A percentile compares a stretch with the other conserved stretches of the same genome.
phyloP scores from a whole-genome alignment of 768 basidiomycete genomes.

The Pleurotus sapidus region DNA sequence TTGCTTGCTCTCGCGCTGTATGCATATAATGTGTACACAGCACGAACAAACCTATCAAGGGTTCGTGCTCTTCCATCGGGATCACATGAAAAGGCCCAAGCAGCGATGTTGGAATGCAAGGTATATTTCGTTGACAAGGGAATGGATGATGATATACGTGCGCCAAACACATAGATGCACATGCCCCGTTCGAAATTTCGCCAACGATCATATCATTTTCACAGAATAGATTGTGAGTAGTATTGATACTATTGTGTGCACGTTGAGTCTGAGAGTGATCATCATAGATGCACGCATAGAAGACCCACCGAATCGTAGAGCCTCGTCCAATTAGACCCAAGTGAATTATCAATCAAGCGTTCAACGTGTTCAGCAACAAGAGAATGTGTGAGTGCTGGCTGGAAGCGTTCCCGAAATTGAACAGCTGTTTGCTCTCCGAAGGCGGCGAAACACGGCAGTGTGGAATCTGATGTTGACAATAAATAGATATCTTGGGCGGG shows the following conservation, averaged over 20 bases:
- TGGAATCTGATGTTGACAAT: constrained; percentile 59
- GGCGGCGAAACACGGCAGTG: constrained; percentile 85
- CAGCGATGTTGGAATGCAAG: too few relatives aligned
- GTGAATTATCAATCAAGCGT: constrained; percentile 81
- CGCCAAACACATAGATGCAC: not conserved
- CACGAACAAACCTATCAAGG: too few relatives aligned
- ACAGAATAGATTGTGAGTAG: constrained; percentile 86
- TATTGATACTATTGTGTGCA: constrained; percentile 72
- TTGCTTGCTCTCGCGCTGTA: not conserved
- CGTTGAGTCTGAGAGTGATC: not conserved
- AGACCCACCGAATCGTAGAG: constrained; percentile 87
- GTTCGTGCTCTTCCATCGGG: too few relatives aligned
- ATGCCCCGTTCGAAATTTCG: constrained; percentile 10
- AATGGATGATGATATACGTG: too few relatives aligned
- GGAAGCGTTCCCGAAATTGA: constrained; percentile 90
- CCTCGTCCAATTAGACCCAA: constrained; percentile 93
- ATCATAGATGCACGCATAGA: not conserved
- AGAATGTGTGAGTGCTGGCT: constrained; percentile 82
- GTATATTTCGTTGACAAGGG: too few relatives aligned
- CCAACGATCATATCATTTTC: not conserved
- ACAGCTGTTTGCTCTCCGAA: constrained; percentile 89
- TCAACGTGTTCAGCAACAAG: constrained; percentile 89
- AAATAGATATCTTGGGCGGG: constrained; percentile 3
- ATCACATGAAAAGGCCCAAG: too few relatives aligned
- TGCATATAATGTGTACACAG: not conserved